These are phyloP conservation scores for Monosporascus ibericus DNA, from an alignment of 2,329 filamentous ascomycete genomes.

Conservation along the genomic window DNA sequence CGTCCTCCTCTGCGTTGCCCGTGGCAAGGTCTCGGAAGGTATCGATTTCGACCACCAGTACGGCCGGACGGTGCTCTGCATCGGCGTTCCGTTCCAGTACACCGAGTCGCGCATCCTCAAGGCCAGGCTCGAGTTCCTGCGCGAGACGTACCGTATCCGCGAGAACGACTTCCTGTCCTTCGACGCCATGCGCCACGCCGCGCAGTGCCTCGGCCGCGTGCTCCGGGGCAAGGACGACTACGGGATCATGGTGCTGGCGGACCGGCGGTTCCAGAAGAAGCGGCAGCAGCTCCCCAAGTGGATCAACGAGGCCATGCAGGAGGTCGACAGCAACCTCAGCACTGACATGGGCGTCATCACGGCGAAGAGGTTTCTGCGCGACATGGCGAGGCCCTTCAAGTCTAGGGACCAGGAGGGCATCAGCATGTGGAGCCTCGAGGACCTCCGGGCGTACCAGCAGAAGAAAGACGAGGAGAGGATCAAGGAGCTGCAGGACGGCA, in stretches of 20 bases:
- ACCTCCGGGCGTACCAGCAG: conserved; percentile 72
- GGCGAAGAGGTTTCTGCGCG: conserved; percentile 81
- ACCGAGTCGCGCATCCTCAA: conserved; percentile 97
- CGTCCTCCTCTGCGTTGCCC: conserved; percentile 87
- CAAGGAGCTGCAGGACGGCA: conserved; percentile 48
- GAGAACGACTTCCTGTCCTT: conserved; percentile 98
- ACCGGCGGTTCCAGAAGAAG: conserved; percentile 90
- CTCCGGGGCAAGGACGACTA: conserved; percentile 97
- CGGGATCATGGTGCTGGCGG: conserved; percentile 98
- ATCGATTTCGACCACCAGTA: conserved; percentile 99
- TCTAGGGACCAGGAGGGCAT: conserved; percentile 83
- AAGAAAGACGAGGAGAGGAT: conserved; percentile 66
- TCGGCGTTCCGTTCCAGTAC: conserved; percentile 97
- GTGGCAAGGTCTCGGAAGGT: conserved; percentile 94
- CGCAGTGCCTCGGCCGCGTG: conserved; percentile 91
- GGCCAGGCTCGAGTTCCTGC: conserved; percentile 88
- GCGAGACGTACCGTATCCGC: conserved; percentile 92
- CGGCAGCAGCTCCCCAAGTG: conserved; percentile 86
- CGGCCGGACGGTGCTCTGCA: conserved; percentile 89
- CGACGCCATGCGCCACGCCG: conserved; percentile 98
- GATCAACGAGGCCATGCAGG: conserved; percentile 84
- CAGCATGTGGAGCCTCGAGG: conserved; percentile 80
- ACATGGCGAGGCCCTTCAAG: conserved; percentile 88
- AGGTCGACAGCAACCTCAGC: conserved; percentile 82
- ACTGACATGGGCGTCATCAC: conserved; percentile 91